Evolutionary conservation across 2,329 filamentous ascomycete species (phyloP).

Genomic region (Diaporthe australafricana): DNA sequence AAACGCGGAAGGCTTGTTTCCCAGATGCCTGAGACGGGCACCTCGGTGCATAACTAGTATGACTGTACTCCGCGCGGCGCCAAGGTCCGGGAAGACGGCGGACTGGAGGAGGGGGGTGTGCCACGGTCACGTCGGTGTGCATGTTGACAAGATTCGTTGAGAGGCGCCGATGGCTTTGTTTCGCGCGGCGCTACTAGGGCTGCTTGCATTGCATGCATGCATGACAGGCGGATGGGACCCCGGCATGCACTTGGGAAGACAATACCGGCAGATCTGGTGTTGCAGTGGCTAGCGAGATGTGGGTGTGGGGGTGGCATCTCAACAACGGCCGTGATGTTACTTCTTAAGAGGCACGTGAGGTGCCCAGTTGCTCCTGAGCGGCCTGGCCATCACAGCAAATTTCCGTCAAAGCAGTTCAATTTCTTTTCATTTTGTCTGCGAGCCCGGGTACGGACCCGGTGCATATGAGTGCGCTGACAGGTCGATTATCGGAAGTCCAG

Average conservation of each 20-base stretch:
- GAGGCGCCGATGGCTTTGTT: not conserved
- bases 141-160: constrained; percentile 17
- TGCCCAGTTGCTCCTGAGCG: not conserved
- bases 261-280: constrained; percentile 23
- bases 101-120: not conserved
- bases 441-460: not conserved
- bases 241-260: not conserved
- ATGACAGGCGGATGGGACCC: constrained; percentile 2
- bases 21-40: not conserved
- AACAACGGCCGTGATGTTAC: not conserved
- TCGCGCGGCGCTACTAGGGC: not conserved
- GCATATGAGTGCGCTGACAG: not conserved
- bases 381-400: not conserved
- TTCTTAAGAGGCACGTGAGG: not conserved
- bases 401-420: not conserved
- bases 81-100: constrained; percentile 12
- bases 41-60: constrained; percentile 1
- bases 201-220: not conserved
- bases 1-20: not conserved
- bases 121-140: constrained; percentile 12
- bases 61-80: constrained; percentile 24
- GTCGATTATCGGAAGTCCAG: not conserved
- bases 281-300: constrained; percentile 21
- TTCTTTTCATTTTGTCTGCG: not conserved
- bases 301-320: not conserved